These are phyloP conservation scores for Mycena pura DNA, from an alignment of 768 basidiomycete genomes.

Conservation along the genomic window DNA sequence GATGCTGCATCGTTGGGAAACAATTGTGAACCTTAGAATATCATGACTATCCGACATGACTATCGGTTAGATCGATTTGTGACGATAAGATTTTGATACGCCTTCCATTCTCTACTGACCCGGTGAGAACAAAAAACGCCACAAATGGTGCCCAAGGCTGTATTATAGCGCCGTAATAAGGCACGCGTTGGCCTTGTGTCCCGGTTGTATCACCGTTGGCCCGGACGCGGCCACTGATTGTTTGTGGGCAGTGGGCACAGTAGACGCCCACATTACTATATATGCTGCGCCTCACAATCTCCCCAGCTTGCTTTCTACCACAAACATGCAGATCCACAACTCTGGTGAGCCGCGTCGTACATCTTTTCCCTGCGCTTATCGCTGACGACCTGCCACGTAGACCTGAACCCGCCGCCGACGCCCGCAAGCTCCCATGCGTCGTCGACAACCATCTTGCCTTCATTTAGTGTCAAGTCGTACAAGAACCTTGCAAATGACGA, in stretches of 20 bases:
- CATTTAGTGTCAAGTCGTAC: not conserved
- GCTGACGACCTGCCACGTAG: not conserved
- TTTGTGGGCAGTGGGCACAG: not conserved
- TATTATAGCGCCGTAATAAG: no score
- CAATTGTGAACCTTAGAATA: no score
- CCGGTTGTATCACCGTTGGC: no score
- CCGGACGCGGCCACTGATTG: no score
- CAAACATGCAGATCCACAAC: constrained; percentile 7
- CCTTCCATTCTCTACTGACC: no score
- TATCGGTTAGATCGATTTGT: no score
- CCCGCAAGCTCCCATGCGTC: constrained; percentile 19
- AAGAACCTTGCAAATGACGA: constrained; percentile 7
- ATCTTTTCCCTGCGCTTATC: not conserved
- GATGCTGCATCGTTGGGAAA: no score
- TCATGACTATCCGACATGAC: no score
- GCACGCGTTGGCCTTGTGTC: no score
- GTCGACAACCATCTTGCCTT: constrained; percentile 14
- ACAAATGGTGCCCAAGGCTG: no score
- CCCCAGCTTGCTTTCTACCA: constrained; percentile 18
- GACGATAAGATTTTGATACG: no score
- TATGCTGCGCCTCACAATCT: not conserved
- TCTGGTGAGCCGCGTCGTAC: not conserved
- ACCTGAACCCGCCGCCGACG: not conserved
- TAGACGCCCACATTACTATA: constrained; percentile 16
- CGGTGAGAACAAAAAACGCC: no score